Conservation (phyloP, 345 rosid species). For the Hirschfeldia incana region DNA sequence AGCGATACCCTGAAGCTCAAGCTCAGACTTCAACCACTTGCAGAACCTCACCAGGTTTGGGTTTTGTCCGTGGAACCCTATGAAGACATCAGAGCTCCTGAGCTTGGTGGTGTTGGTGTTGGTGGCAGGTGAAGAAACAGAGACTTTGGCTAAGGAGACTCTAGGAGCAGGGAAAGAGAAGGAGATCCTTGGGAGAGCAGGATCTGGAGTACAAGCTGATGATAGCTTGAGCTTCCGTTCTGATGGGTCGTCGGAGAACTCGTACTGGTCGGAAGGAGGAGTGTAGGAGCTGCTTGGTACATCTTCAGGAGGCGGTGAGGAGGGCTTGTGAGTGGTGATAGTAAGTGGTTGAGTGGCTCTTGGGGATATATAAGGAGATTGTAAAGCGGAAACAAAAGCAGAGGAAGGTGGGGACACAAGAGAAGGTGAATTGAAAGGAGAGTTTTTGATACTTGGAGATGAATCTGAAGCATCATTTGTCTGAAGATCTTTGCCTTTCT, state of each 20-base stretch:
- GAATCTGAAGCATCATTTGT: conserved; percentile 42
- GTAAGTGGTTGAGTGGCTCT: conserved; percentile 46
- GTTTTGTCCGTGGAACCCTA: conserved; percentile 84
- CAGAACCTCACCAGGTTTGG: conserved; percentile 79
- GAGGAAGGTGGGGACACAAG: conserved; percentile 90
- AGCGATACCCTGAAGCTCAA: conserved; percentile 91
- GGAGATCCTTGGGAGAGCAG: conserved; percentile 69
- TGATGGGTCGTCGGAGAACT: conserved; percentile 67
- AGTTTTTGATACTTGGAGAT: conserved; percentile 51
- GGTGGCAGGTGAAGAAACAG: conserved; percentile 62
- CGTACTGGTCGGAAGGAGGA: conserved; percentile 83
- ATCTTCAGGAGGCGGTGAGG: conserved; percentile 68
- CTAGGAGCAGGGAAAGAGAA: conserved; percentile 92
- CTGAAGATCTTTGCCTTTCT: no score
- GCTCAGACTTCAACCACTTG: conserved; percentile 94
- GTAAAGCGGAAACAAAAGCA: conserved; percentile 89
- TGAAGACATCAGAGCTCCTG: conserved; percentile 87
- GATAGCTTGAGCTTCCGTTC: conserved; percentile 60
- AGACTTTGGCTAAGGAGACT: conserved; percentile 72
- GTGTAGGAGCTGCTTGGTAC: conserved; percentile 92
- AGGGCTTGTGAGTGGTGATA: conserved; percentile 39
- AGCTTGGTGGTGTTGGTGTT: conserved; percentile 65
- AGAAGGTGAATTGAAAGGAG: conserved; percentile 73
- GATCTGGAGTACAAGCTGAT: conserved; percentile 57
- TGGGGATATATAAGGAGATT: conserved; percentile 94